Evolutionary conservation across 139 green algal species (phyloP), one percentile per base, ranked within the genome.

Genomic region (Chlamydomonas schloesseri): DNA sequence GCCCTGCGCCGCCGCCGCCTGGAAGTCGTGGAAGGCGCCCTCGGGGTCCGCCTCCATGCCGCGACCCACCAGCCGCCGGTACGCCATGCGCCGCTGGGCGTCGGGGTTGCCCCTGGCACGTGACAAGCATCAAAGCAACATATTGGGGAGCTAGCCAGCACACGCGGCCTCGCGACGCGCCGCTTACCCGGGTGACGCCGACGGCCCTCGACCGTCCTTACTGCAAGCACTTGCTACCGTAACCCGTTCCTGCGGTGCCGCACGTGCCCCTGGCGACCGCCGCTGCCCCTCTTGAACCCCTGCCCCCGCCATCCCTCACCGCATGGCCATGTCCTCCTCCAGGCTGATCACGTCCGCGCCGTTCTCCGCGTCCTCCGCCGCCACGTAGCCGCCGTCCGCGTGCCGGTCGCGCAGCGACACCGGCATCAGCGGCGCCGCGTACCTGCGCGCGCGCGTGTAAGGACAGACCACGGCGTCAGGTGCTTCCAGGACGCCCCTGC

Each of bases 31-130:
- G 53, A 91, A 89, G 3, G 93, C 93, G 0, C 82, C 88, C 47
- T 88, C 88, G n/a, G 84, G 84, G 80, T 96, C 91, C 2, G 73
- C 83, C 57, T 92, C 87, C 13, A 96, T 81, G 46, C 93, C 93
- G 18, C 78, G 88, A 8, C 93, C 93, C 87, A 94, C 53, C 77
- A 96, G 92, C 36, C 88, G 89, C 17, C 93, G 87, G 84, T 94
- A 96, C 0, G 89, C 93, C 79, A 96, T 81, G 34, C 90, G 86
- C 24, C 90, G 86, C 80, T 91, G 87, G 13, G 90, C 90, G 29
- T 91, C 87, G 5, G 68, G 1, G 71, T 80, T 89, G 69, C 90
- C 90, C n/a, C 88, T 89, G 76, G 8, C 50, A n/a, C n/a, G n/a
- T n/a, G n/a, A n/a, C n/a, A n/a, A n/a, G n/a, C n/a, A n/a, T n/a